Conservation (phyloP, 208 protist species). For the Trypanosoma conorhini region DNA sequence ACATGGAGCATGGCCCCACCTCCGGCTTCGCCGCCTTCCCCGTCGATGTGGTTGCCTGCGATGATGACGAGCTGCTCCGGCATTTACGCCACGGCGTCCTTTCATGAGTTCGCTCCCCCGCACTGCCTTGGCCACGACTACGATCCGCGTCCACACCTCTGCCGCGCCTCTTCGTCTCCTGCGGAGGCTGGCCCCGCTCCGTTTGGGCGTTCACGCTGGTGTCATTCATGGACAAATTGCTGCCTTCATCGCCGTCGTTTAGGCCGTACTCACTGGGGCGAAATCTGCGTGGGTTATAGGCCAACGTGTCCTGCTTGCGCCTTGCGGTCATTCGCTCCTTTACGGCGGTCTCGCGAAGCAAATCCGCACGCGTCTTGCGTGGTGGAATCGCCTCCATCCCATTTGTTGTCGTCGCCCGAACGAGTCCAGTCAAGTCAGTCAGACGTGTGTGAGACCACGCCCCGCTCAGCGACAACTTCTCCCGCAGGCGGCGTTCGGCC, state of each 20-base stretch:
- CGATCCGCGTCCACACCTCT: background rate
- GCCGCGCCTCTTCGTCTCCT: conserved; percentile 18
- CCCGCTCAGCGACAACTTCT: conserved; percentile 16
- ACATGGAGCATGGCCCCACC: conserved; percentile 3
- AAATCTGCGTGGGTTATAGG: conserved; percentile 58
- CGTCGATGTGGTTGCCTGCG: background rate
- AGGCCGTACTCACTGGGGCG: conserved; percentile 19
- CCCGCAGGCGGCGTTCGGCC: conserved; percentile 37
- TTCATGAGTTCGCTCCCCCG: conserved; percentile 3
- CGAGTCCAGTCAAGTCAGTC: background rate
- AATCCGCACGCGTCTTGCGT: conserved; percentile 51
- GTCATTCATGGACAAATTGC: background rate
- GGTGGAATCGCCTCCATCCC: background rate
- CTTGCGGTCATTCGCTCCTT: conserved; percentile 50
- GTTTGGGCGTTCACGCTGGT: background rate
- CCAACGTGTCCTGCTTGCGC: conserved; percentile 43
- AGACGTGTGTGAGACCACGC: background rate
- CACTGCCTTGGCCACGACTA: background rate
- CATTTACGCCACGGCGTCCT: conserved; percentile 16
- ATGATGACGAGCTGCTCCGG: conserved; percentile 4
- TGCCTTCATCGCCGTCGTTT: conserved; percentile 1
- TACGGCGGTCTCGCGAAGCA: conserved; percentile 67
- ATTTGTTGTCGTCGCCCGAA: background rate
- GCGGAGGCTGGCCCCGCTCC: background rate
- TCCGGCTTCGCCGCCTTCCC: background rate